Percentiles rank a stretch among this genome's conserved stretches.
Evolutionary conservation across 2,329 filamentous ascomycete genomes (phyloP).

Genomic region (Aspergillus carbonarius): DNA sequence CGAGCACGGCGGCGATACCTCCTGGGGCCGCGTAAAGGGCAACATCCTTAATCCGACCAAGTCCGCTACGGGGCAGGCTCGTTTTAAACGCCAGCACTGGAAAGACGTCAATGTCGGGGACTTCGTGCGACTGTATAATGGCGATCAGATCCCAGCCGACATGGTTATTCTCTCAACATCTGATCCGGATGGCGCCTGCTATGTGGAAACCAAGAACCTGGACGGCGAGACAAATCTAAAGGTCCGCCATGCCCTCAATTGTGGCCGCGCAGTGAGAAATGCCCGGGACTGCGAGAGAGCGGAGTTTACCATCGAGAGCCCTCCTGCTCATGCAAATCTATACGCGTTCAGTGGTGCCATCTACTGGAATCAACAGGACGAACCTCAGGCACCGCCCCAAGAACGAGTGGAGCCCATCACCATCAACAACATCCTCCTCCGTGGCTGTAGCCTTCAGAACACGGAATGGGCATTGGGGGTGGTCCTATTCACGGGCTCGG

Average conservation of each 20-base stretch:
- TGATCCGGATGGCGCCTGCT: constrained; percentile 4
- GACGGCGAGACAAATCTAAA: constrained; percentile 4
- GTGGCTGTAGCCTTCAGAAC: constrained; percentile 5
- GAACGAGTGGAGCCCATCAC: constrained; percentile 3
- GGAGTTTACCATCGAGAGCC: constrained; percentile 1
- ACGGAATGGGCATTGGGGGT: constrained; percentile 4
- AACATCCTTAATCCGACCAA: constrained; percentile 1
- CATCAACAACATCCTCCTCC: constrained; percentile 4
- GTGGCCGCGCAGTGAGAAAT: not conserved
- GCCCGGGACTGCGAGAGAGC: constrained; percentile 4
- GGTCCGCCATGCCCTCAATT: constrained; percentile 6
- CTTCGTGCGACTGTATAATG: constrained; percentile 5
- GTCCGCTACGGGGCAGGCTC: not conserved
- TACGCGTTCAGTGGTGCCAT: constrained; percentile 3
- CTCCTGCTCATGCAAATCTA: constrained; percentile 4
- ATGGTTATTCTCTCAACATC: constrained; percentile 4
- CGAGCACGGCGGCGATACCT: not conserved
- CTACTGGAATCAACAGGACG: constrained; percentile 2
- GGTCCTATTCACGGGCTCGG: not conserved
- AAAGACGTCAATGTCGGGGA: constrained; percentile 7
- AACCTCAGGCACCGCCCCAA: not conserved
- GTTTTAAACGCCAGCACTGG: constrained; percentile 5
- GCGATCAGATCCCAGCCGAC: constrained; percentile 5
- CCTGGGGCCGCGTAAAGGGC: not conserved
- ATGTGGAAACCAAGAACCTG: constrained; percentile 6